Conservation (phyloP, 305 asterid genomes). For the Lippia alba region DNA sequence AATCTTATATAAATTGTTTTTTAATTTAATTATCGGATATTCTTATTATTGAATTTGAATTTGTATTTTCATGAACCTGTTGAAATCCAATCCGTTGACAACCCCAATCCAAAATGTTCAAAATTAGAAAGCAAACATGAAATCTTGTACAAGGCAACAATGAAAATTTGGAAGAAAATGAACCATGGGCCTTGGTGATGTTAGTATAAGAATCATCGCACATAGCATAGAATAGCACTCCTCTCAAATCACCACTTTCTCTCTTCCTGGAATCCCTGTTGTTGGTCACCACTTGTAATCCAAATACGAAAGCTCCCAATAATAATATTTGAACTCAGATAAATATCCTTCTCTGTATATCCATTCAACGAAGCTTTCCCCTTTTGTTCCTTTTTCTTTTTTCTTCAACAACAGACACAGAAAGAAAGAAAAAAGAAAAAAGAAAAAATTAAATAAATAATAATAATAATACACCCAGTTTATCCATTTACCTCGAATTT, state of each 20-base stretch:
- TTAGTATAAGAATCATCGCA: not conserved
- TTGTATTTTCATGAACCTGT: too few species aligned
- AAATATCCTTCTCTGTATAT: constrained; percentile 24
- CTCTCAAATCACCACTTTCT: not conserved
- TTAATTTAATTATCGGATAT: too few species aligned
- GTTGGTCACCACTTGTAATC: constrained; percentile 12
- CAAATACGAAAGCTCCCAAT: constrained; percentile 9
- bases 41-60: too few species aligned
- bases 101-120: too few species aligned
- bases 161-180: not conserved
- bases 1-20: too few species aligned
- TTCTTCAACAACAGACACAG: not conserved
- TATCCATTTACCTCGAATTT: constrained; percentile 58
- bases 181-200: too few species aligned
- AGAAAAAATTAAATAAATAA: not conserved
- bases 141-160: too few species aligned
- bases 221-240: not conserved
- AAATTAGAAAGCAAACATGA: too few species aligned
- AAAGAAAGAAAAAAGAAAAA: not conserved
- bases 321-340: constrained; percentile 29
- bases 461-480: constrained; percentile 10
- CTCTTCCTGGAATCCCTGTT: not conserved
- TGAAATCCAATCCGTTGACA: too few species aligned
- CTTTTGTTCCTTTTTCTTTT: too few species aligned
- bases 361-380: not conserved